Percentiles rank a stretch among this genome's conserved stretches.
Evolutionary conservation across 495 filamentous ascomycete genomes (phyloP).

Genomic region (Jackrogersella minutella): DNA sequence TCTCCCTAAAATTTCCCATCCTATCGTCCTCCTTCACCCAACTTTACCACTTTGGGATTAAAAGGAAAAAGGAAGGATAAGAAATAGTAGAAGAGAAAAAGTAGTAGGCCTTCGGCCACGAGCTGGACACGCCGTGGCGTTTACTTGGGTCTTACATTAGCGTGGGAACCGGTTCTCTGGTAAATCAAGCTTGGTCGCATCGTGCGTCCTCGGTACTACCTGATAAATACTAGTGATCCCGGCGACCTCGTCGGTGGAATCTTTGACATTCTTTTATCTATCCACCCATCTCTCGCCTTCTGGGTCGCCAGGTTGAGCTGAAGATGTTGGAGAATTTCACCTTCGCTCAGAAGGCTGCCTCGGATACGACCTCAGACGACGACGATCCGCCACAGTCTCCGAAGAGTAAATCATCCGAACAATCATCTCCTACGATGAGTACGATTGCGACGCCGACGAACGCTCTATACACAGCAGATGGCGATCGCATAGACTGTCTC

Average conservation of each 20-base stretch:
- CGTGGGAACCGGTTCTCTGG: constrained; percentile 32
- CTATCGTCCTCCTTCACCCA: neutral
- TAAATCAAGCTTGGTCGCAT: constrained; percentile 35
- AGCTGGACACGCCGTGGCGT: constrained; percentile 33
- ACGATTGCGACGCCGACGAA: neutral
- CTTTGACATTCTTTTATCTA: neutral
- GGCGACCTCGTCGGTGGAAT: constrained; percentile 25
- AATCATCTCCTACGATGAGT: constrained; percentile 9
- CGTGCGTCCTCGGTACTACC: constrained; percentile 23
- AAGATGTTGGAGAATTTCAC: constrained; percentile 27
- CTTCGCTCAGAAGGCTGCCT: constrained; percentile 20
- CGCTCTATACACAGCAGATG: constrained; percentile 2
- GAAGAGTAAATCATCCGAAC: neutral
- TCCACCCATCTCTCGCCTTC: neutral
- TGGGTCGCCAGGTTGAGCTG: neutral
- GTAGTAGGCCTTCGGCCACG: constrained; percentile 29
- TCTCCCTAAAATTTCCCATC: neutral
- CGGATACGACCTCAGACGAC: constrained; percentile 25
- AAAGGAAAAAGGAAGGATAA: constrained; percentile 9
- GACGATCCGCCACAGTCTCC: constrained; percentile 24
- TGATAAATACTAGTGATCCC: constrained; percentile 37
- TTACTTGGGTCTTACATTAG: constrained; percentile 37
- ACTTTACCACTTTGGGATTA: neutral
- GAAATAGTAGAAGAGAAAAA: neutral
- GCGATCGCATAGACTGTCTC: constrained; percentile 41